phyloP scores from a whole-genome alignment of 2,329 filamentous ascomycete genomes.

The Alternaria sp. region DNA sequence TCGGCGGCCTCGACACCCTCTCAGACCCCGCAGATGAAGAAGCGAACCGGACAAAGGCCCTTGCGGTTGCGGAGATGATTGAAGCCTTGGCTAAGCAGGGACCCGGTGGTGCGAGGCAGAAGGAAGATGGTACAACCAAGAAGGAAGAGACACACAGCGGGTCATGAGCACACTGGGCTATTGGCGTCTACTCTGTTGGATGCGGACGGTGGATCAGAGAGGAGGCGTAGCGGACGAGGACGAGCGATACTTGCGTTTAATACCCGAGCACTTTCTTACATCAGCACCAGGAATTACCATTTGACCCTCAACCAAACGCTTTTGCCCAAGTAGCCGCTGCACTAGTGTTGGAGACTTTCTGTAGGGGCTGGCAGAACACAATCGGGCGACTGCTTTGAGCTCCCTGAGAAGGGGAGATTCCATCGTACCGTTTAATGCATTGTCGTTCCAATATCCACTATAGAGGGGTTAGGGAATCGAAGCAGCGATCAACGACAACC shows the following conservation, averaged over 20 bases:
- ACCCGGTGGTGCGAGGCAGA: slow-evolving; percentile 4
- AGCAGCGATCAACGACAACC: background rate
- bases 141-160: slow-evolving; percentile 1
- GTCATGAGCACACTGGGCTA: background rate
- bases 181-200: too few species aligned
- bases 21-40: slow-evolving; percentile 36
- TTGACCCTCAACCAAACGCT: background rate
- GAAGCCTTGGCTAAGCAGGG: slow-evolving; percentile 27
- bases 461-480: background rate
- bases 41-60: slow-evolving; percentile 22
- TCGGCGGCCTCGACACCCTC: slow-evolving; percentile 67
- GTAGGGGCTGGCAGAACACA: background rate
- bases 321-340: background rate
- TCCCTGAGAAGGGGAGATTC: background rate
- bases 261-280: background rate
- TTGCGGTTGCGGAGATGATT: slow-evolving; percentile 29
- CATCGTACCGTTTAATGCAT: background rate
- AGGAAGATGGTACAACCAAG: background rate
- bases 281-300: background rate
- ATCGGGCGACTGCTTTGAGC: background rate
- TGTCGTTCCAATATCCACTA: background rate
- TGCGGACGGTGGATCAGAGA: background rate
- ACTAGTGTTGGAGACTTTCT: background rate
- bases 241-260: background rate
- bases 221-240: background rate